Base-by-base conservation (phyloP, 139 green algal genomes). In the Raphidocelis subcapitata region DNA sequence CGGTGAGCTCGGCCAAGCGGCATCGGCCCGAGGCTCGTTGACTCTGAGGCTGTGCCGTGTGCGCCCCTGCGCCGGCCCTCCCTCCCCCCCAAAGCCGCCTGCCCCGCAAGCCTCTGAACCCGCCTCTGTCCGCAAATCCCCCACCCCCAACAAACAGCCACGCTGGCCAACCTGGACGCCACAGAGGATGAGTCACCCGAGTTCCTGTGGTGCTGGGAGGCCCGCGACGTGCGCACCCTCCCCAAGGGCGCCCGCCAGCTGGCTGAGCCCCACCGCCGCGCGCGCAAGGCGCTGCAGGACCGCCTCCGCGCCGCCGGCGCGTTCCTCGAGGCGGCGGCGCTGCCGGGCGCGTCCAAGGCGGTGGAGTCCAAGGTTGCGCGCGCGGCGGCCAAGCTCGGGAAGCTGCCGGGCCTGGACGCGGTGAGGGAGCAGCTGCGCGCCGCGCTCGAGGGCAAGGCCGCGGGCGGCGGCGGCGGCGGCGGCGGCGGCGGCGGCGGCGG, bases 161-260 rank as follows among this genome's bases (percentile, higher is more conserved):
- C 52, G 36, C 56, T 41, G 36, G 70, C 70, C 3, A 33, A 68
- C 37, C 44, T 84, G 49, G 82, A 88, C 36, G 72, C 77, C 0
- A 44, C 84, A 23, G 85, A 93, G 41, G 84, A 92, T 56, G 63
- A 51, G 21, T 69, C 49, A 5, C 49, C 65, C 1, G 72, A 73
- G 5, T 65, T 62, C 23, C 65, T 92, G 70, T 94, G 88, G 87
- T 84, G 86, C 52, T 94, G 88, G 88, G 88, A 94, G 70, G 65
- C 91, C 49, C 77, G 88, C 0, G 81, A 92, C 18, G 56, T 93
- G 5, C 37, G 51, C 18, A 46, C 35, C n/a, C 52, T 67, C 49
- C 73, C 79, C 41, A 79, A 81, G 71, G 33, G 52, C 28, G 44
- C 33, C 15, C 66, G 73, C 18, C 70, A 78, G 62, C 31, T 67